phyloP scores from a whole-genome alignment of 768 basidiomycete genomes.

The Agrocybe chaxingu region DNA sequence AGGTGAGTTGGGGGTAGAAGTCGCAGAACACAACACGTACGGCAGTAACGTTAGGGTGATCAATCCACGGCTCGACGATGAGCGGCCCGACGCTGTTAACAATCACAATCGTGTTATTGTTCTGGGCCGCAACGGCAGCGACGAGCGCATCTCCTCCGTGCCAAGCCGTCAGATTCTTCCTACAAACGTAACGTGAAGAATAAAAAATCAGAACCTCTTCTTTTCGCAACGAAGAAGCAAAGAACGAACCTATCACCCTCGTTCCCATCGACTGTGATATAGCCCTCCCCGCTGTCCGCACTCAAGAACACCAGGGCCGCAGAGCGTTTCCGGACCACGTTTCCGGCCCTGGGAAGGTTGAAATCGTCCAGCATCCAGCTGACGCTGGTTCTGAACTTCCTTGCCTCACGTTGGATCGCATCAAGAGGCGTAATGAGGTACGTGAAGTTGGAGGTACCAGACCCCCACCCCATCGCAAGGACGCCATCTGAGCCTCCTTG shows the following conservation, averaged over 20 bases:
- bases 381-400: constrained; percentile 60
- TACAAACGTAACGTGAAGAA: background rate
- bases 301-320: constrained; percentile 81
- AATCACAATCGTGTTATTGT: constrained; percentile 72
- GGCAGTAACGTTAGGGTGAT: constrained; percentile 70
- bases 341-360: constrained; percentile 49
- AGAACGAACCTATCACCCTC: constrained; percentile 59
- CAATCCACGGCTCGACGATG: constrained; percentile 65
- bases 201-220: background rate
- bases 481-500: constrained; percentile 59
- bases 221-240: background rate
- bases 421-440: constrained; percentile 84
- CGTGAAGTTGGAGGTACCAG: constrained; percentile 74
- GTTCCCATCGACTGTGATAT: constrained; percentile 79
- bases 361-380: constrained; percentile 73
- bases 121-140: constrained; percentile 59
- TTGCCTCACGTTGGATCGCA: constrained; percentile 73
- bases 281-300: constrained; percentile 81
- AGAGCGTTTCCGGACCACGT: constrained; percentile 45
- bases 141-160: constrained; percentile 70
- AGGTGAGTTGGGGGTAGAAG: constrained; percentile 11
- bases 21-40: constrained; percentile 33
- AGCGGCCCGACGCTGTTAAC: constrained; percentile 62
- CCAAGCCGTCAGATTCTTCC: constrained; percentile 67
- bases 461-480: constrained; percentile 93